Evolutionary conservation across 176 grass and related monocot genomes (phyloP).

Genomic region (Oryza meridionalis): DNA sequence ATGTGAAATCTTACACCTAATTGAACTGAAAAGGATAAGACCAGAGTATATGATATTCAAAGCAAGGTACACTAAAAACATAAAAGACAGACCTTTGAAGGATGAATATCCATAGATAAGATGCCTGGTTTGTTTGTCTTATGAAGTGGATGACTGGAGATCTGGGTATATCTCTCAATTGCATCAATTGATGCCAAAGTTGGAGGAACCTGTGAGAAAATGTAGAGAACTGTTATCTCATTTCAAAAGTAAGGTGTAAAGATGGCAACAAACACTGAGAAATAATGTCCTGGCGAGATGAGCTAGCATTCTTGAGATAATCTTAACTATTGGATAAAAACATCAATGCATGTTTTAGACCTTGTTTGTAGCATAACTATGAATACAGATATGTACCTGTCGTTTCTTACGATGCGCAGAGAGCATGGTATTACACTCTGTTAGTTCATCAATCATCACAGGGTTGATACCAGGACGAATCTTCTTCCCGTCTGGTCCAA

Average conservation of each 20-base stretch:
- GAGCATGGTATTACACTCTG: slow-evolving; percentile 89
- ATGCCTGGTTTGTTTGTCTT: slow-evolving; percentile 98
- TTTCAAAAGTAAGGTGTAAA: slow-evolving; percentile 13
- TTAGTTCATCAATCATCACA: slow-evolving; percentile 84
- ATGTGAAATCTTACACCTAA: slow-evolving; percentile 14
- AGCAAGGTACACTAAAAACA: background rate
- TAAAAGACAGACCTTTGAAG: slow-evolving; percentile 72
- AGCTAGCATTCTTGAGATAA: slow-evolving; percentile 13
- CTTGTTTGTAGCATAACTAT: slow-evolving; percentile 6
- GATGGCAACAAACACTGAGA: background rate
- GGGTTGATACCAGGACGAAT: slow-evolving; percentile 89
- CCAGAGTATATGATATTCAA: slow-evolving; percentile 17
- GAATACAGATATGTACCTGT: slow-evolving; percentile 56
- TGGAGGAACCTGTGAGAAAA: slow-evolving; percentile 59
- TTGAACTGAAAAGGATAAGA: background rate
- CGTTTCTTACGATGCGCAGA: slow-evolving; percentile 98
- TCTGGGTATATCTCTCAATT: slow-evolving; percentile 89
- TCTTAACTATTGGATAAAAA: slow-evolving; percentile 17
- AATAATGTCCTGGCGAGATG: slow-evolving; percentile 13
- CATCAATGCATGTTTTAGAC: background rate
- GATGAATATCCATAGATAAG: slow-evolving; percentile 94
- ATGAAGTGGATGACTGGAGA: slow-evolving; percentile 94
- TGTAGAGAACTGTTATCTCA: slow-evolving; percentile 3
- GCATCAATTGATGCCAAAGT: slow-evolving; percentile 69
- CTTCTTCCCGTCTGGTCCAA: slow-evolving; percentile 90